phyloP scores from a whole-genome alignment of 345 rosid species.

The Salix purpurea region DNA sequence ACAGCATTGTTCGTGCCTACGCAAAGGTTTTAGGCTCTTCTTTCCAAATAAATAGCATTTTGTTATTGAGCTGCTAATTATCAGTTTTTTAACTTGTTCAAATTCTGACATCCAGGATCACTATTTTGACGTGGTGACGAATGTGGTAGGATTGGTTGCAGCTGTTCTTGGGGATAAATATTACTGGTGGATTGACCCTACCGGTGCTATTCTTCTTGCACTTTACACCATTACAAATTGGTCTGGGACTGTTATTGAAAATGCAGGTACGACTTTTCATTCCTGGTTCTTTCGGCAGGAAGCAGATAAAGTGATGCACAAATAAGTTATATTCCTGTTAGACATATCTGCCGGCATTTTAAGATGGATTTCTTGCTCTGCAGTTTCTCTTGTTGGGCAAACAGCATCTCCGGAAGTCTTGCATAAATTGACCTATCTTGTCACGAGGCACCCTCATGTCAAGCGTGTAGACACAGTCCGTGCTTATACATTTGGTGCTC shows the following conservation, averaged over 20 bases:
- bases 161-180: constrained; percentile 72
- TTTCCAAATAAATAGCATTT: neutral
- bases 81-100: neutral
- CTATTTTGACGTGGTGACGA: constrained; percentile 82
- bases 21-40: constrained; percentile 54
- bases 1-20: constrained; percentile 81
- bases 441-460: constrained; percentile 61
- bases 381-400: constrained; percentile 86
- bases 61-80: neutral
- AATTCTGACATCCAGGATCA: constrained; percentile 55
- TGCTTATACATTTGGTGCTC: constrained; percentile 88
- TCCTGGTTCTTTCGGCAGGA: neutral
- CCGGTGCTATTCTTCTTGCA: constrained; percentile 78
- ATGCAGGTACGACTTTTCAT: constrained; percentile 49
- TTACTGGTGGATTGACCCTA: constrained; percentile 93
- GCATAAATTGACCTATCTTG: constrained; percentile 76
- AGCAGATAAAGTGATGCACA: neutral
- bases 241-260: constrained; percentile 88
- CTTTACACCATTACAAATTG: constrained; percentile 81
- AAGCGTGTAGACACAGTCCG: constrained; percentile 87
- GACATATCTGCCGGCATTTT: neutral
- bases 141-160: constrained; percentile 72
- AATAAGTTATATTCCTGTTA: neutral
- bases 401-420: constrained; percentile 81
- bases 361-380: constrained; percentile 12